Conservation (phyloP, 768 basidiomycete species). For the Macrolepiota fuliginosa region DNA sequence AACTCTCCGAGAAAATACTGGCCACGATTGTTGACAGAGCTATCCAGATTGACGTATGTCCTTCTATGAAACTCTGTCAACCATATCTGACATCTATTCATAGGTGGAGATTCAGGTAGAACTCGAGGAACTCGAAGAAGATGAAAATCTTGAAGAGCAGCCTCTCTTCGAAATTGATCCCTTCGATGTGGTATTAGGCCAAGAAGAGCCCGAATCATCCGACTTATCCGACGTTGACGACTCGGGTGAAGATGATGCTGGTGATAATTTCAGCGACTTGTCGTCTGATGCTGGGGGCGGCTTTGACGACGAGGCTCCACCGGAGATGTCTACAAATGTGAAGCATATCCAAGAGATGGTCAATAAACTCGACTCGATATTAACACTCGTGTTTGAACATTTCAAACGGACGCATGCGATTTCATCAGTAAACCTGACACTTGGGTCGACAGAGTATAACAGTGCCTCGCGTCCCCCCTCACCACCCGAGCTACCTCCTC, state of each 20-base stretch:
- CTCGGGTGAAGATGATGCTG: slow-evolving; percentile 45
- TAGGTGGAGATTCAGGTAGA: slow-evolving; percentile 98
- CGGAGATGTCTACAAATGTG: slow-evolving; percentile 54
- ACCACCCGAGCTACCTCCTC: slow-evolving; percentile 34
- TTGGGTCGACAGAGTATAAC: slow-evolving; percentile 13
- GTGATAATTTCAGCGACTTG: slow-evolving; percentile 66
- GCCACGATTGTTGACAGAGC: slow-evolving; percentile 91
- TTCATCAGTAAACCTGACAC: neutral
- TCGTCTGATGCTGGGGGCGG: slow-evolving; percentile 67
- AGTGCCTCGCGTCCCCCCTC: slow-evolving; percentile 22
- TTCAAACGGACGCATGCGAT: slow-evolving; percentile 50
- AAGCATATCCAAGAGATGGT: slow-evolving; percentile 84
- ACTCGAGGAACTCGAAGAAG: slow-evolving; percentile 84
- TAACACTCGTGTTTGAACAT: slow-evolving; percentile 83
- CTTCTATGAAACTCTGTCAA: neutral
- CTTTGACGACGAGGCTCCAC: slow-evolving; percentile 33
- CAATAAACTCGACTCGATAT: slow-evolving; percentile 85
- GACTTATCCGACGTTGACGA: slow-evolving; percentile 45
- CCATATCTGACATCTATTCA: neutral
- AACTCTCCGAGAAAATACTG: slow-evolving; percentile 79
- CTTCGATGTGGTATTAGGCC: slow-evolving; percentile 80
- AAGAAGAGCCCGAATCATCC: slow-evolving; percentile 47
- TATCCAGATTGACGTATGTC: slow-evolving; percentile 84
- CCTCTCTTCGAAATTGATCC: slow-evolving; percentile 75
- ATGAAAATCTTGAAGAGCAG: slow-evolving; percentile 42